phyloP scores from a whole-genome alignment of 345 rosid species.

The Populus davidiana region DNA sequence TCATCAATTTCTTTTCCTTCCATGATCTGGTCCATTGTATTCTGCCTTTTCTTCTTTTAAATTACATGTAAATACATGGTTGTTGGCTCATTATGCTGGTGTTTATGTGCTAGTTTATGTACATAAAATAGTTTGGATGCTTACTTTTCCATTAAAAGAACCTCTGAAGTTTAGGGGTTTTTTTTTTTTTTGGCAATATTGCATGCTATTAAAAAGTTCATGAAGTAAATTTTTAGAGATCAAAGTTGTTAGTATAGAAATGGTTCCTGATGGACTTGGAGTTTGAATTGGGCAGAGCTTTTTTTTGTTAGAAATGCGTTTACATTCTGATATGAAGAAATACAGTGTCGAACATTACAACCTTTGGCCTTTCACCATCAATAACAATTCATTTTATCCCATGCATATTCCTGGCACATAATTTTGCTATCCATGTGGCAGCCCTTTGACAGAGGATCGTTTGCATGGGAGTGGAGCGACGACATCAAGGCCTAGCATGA shows the following conservation, averaged over 20 bases:
- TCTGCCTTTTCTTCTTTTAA: neutral
- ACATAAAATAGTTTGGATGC: neutral
- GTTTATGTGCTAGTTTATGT: neutral
- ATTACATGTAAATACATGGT: neutral
- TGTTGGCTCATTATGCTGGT: neutral
- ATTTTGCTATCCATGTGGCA: constrained; percentile 23
- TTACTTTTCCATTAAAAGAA: neutral
- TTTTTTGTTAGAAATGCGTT: neutral
- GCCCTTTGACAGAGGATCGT: constrained; percentile 30
- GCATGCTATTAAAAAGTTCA: neutral
- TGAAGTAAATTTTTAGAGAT: neutral
- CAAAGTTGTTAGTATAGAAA: neutral
- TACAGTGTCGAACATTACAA: neutral
- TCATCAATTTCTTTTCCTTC: neutral
- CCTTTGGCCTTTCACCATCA: neutral
- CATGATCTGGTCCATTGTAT: neutral
- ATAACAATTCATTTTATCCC: neutral
- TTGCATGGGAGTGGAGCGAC: constrained; percentile 22
- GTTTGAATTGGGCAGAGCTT: neutral
- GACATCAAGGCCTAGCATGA: constrained; percentile 17
- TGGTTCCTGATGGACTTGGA: neutral
- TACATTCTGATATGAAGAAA: neutral
- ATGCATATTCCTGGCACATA: constrained; percentile 2
- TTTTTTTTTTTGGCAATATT: neutral
- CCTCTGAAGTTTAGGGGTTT: neutral